phyloP scores from a whole-genome alignment of 2,329 filamentous ascomycete genomes.

The Ophioceras dolichostomum region DNA sequence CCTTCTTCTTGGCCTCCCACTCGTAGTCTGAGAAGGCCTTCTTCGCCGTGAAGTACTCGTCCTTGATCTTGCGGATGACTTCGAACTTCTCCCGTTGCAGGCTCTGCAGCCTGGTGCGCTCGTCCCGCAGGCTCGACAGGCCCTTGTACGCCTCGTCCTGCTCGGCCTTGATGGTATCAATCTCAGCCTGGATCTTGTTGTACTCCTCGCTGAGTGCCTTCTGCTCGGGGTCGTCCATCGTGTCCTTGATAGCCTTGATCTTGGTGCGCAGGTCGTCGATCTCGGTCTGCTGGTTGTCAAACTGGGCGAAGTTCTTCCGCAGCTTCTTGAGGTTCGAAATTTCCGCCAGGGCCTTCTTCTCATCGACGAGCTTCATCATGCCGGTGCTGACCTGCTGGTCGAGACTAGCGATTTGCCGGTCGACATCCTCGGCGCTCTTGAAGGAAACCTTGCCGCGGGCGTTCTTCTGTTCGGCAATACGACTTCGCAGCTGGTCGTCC shows the following conservation, averaged over 20 bases:
- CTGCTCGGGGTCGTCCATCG: constrained; percentile 80
- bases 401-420: constrained; percentile 67
- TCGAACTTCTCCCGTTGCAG: constrained; percentile 80
- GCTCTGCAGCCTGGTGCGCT: constrained; percentile 70
- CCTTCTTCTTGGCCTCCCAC: constrained; percentile 65
- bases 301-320: constrained; percentile 79
- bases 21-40: constrained; percentile 79
- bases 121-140: constrained; percentile 71
- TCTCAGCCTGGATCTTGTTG: constrained; percentile 71
- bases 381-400: constrained; percentile 81
- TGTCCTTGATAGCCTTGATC: constrained; percentile 80
- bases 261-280: constrained; percentile 82
- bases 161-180: constrained; percentile 82
- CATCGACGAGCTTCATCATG: constrained; percentile 90
- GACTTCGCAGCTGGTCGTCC: constrained; percentile 77
- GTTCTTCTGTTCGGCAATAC: constrained; percentile 76
- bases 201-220: constrained; percentile 83
- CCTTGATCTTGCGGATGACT: constrained; percentile 77
- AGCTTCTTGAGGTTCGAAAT: constrained; percentile 75
- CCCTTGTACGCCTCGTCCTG: constrained; percentile 87
- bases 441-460: constrained; percentile 70
- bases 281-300: constrained; percentile 75
- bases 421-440: constrained; percentile 81
- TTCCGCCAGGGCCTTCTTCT: constrained; percentile 84
- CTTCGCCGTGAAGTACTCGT: constrained; percentile 71